Percentiles rank a stretch among this genome's conserved stretches.
These are phyloP conservation scores for Isatis lusitanica DNA, from an alignment of 441 rosid genomes.

Conservation along the genomic window DNA sequence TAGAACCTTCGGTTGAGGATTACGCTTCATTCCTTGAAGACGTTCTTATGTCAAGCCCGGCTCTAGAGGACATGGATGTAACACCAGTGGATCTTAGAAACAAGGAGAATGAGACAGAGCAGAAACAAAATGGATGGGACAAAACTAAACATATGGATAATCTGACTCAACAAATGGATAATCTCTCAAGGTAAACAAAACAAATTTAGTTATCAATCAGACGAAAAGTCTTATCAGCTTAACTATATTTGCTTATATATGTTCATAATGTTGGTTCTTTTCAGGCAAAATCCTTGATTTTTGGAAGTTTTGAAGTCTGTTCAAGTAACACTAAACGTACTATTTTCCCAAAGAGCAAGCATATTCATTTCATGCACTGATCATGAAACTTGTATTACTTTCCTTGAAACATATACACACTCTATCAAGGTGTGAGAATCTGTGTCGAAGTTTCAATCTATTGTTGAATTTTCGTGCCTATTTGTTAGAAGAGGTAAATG, in stretches of 20 bases:
- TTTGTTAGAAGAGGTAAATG: not conserved
- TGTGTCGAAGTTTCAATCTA: conserved; percentile 10
- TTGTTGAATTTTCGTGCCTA: not conserved
- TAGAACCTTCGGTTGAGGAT: conserved; percentile 57
- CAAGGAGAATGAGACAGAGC: conserved; percentile 38
- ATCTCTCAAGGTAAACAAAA: conserved; percentile 32
- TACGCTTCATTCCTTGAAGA: conserved; percentile 59
- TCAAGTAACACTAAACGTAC: not conserved
- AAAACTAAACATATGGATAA: conserved; percentile 57
- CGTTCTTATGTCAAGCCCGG: conserved; percentile 53
- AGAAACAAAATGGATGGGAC: conserved; percentile 48
- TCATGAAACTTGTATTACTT: conserved; percentile 4
- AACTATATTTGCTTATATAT: not conserved
- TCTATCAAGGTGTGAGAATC: not conserved
- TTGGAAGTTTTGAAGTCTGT: conserved; percentile 3
- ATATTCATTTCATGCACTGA: conserved; percentile 17
- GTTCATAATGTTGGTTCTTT: not conserved
- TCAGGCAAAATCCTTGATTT: conserved; percentile 22
- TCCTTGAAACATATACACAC: not conserved
- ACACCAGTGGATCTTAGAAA: conserved; percentile 41
- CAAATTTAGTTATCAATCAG: not conserved
- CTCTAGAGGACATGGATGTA: conserved; percentile 58
- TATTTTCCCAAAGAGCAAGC: conserved; percentile 1
- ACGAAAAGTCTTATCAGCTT: not conserved
- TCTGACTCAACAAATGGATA: conserved; percentile 76